These are phyloP conservation scores for Erysimum pusillum DNA, from an alignment of 441 rosid genomes.

Conservation along the genomic window DNA sequence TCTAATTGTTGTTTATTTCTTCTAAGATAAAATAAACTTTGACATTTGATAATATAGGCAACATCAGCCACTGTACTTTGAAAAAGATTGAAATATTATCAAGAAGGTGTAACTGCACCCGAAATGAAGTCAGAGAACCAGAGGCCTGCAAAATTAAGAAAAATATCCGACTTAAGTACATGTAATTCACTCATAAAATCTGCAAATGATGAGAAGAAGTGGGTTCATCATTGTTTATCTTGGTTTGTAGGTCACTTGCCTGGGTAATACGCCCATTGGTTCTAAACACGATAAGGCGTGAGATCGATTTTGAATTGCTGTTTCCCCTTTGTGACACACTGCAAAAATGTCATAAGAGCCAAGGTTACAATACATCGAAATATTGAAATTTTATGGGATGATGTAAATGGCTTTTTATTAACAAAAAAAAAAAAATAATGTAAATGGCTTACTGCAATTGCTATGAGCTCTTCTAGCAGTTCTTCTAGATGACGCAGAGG, in stretches of 20 bases:
- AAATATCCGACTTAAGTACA: not conserved
- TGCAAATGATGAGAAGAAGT: conserved; percentile 17
- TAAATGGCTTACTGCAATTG: conserved; percentile 80
- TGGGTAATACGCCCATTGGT: conserved; percentile 3
- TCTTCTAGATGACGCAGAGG: conserved; percentile 90
- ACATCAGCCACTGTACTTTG: not conserved
- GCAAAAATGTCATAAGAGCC: conserved; percentile 17
- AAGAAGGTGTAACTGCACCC: conserved; percentile 13
- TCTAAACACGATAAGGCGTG: conserved; percentile 65
- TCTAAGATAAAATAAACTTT: not conserved
- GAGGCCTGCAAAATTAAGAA: not conserved
- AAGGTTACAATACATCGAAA: conserved; percentile 7
- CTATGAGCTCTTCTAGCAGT: conserved; percentile 85
- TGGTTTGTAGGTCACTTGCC: conserved; percentile 23
- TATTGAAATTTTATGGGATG: not conserved
- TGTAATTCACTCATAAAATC: not conserved
- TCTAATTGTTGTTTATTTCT: not conserved
- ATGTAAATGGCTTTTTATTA: conserved; percentile 48
- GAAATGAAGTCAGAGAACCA: too few relatives aligned
- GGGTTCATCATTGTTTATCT: not conserved
- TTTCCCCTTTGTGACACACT: conserved; percentile 89
- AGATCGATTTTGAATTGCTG: conserved; percentile 72
- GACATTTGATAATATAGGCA: not conserved
- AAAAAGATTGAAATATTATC: not conserved
- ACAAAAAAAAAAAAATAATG: not conserved